Conservation (phyloP, 2,329 filamentous ascomycete genomes). For the Xylariomycetidae sp. region DNA sequence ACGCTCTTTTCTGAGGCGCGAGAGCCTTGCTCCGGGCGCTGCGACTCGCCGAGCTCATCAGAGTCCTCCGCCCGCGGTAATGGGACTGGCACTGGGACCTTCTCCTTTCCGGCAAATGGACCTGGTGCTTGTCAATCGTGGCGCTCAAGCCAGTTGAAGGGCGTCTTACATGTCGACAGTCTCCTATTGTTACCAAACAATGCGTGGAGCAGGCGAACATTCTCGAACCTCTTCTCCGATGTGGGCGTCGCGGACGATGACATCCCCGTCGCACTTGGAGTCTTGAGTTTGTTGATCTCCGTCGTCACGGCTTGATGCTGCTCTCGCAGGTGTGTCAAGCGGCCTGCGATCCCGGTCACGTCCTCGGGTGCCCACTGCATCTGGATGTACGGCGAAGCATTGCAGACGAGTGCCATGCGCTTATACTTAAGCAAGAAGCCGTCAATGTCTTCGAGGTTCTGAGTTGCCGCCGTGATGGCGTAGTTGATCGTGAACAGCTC, state of each 20-base stretch:
- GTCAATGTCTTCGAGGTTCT: not conserved
- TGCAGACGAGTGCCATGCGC: not conserved
- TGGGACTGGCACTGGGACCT: too few species aligned
- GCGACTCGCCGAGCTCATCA: too few species aligned
- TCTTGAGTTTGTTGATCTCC: conserved; percentile 1
- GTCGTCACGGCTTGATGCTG: not conserved
- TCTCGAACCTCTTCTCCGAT: conserved; percentile 7
- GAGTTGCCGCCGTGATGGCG: not conserved
- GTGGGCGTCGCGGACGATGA: not conserved
- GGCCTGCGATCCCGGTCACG: not conserved
- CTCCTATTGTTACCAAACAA: conserved; percentile 3
- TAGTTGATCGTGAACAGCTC: not conserved
- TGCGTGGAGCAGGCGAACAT: conserved; percentile 5
- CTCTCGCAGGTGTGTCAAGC: not conserved
- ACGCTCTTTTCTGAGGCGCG: too few species aligned
- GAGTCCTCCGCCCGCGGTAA: too few species aligned
- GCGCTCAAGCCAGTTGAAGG: too few species aligned
- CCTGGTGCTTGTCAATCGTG: too few species aligned
- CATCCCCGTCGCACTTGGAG: not conserved
- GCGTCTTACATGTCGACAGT: not conserved
- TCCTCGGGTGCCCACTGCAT: not conserved
- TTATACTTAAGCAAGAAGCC: not conserved
- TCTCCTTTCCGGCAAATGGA: too few species aligned
- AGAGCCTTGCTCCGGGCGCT: too few species aligned
- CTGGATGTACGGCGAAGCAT: too few species aligned